phyloP scores from a whole-genome alignment of 2,329 filamentous ascomycete species.

The Cercospora sp. region DNA sequence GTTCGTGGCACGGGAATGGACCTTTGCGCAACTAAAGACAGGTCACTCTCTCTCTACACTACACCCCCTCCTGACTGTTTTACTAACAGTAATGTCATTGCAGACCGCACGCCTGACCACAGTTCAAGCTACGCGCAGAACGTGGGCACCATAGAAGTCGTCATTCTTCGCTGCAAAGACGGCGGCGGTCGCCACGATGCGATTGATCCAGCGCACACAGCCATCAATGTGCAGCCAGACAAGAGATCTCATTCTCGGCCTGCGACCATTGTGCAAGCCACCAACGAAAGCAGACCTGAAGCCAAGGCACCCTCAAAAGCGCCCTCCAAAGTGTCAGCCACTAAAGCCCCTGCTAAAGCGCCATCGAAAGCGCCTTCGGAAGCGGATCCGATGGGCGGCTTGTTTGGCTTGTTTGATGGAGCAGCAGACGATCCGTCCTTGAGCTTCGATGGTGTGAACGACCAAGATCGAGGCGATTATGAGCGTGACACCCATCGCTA shows the following conservation, averaged over 20 bases:
- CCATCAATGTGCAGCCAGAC: background rate
- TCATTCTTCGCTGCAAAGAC: conserved; percentile 47
- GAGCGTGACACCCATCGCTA: background rate
- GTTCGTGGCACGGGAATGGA: conserved; percentile 56
- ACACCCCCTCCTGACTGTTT: background rate
- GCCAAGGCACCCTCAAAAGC: conserved; percentile 20
- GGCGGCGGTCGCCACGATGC: conserved; percentile 3
- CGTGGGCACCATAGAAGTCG: conserved; percentile 51
- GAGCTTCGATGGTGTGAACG: conserved; percentile 11
- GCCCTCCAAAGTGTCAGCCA: conserved; percentile 12
- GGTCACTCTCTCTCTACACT: conserved; percentile 38
- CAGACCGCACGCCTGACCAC: conserved; percentile 40
- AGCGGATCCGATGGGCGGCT: conserved; percentile 26
- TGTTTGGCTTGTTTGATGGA: conserved; percentile 40
- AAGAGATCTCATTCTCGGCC: background rate
- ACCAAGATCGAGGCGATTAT: background rate
- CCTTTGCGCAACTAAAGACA: conserved; percentile 52
- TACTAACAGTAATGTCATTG: conserved; percentile 34
- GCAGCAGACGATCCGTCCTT: conserved; percentile 27
- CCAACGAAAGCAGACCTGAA: conserved; percentile 3
- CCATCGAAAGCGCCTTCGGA: conserved; percentile 20
- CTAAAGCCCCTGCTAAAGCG: conserved; percentile 18
- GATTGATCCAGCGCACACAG: conserved; percentile 12
- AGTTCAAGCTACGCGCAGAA: conserved; percentile 41
- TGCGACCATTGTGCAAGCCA: background rate